Percentiles rank a stretch among this genome's conserved stretches.
phyloP scores from a whole-genome alignment of 306 rosid genomes.

The Sophora flavescens region DNA sequence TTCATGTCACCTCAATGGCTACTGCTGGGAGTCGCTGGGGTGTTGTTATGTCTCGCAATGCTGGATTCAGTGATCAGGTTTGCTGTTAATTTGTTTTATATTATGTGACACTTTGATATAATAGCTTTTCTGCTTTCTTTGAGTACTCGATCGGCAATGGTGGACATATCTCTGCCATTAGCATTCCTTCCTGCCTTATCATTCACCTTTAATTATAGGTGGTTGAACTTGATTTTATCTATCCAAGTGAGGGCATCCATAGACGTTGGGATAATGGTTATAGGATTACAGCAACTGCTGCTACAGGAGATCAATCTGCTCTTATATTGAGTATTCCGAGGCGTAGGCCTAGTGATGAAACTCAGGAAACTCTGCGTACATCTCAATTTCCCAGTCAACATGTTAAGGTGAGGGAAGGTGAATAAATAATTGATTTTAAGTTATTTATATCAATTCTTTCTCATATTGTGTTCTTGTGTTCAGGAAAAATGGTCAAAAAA shows the following conservation, averaged over 20 bases:
- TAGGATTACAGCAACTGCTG: slow-evolving; percentile 93
- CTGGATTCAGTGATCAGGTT: slow-evolving; percentile 96
- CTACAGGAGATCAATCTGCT: slow-evolving; percentile 96
- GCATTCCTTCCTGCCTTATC: not conserved
- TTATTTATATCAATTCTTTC: slow-evolving; percentile 37
- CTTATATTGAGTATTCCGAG: slow-evolving; percentile 90
- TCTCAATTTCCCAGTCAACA: slow-evolving; percentile 97
- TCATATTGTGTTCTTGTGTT: slow-evolving; percentile 36
- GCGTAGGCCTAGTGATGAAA: slow-evolving; percentile 88
- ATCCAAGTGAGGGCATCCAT: slow-evolving; percentile 98
- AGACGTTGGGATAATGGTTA: slow-evolving; percentile 93
- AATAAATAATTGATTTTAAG: slow-evolving; percentile 7
- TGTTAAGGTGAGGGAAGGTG: slow-evolving; percentile 71
- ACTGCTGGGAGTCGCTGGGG: slow-evolving; percentile 99
- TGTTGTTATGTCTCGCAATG: slow-evolving; percentile 96
- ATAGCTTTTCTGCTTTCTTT: not conserved
- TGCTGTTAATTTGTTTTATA: slow-evolving; percentile 30
- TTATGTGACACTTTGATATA: not conserved
- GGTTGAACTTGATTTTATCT: slow-evolving; percentile 97
- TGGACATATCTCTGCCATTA: not conserved
- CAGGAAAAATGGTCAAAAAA: slow-evolving; percentile 98
- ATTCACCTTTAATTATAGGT: slow-evolving; percentile 54
- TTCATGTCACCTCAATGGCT: slow-evolving; percentile 97
- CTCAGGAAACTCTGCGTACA: slow-evolving; percentile 96
- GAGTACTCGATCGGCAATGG: not conserved